Evolutionary conservation across 768 basidiomycete species (phyloP).

Genomic region (Russula virescens): DNA sequence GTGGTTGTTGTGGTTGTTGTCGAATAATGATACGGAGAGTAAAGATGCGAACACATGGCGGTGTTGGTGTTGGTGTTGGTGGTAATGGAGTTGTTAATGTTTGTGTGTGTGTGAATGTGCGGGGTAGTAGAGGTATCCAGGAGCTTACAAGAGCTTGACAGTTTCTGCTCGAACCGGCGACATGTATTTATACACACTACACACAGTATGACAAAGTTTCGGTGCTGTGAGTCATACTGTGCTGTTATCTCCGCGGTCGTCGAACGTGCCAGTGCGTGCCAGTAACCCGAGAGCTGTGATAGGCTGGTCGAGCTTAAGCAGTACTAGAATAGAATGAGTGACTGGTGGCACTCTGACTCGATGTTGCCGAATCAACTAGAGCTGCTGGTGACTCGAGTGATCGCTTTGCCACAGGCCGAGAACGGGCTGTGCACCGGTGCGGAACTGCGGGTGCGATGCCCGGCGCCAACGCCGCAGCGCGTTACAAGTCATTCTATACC

Average conservation of each 20-base stretch:
- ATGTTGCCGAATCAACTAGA: no score
- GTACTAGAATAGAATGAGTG: no score
- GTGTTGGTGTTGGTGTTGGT: neutral
- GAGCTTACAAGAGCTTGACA: neutral
- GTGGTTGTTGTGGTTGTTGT: neutral
- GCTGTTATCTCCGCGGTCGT: neutral
- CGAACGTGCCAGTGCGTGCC: neutral
- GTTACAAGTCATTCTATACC: no score
- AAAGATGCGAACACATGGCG: constrained; percentile 8
- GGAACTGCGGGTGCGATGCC: no score
- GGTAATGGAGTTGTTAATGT: neutral
- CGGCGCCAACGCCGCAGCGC: no score
- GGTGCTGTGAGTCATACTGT: constrained; percentile 6
- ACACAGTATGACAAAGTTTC: neutral
- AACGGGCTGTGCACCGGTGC: no score
- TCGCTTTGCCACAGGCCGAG: no score
- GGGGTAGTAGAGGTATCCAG: neutral
- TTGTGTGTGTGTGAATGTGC: no score
- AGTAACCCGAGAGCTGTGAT: neutral
- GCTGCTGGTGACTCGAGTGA: neutral
- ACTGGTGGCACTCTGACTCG: neutral
- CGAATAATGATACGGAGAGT: no score
- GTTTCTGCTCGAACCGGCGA: neutral
- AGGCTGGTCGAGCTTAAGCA: neutral
- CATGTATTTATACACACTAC: neutral